Conservation (phyloP, 2,329 filamentous ascomycete genomes). For the Aspergillus niger region DNA sequence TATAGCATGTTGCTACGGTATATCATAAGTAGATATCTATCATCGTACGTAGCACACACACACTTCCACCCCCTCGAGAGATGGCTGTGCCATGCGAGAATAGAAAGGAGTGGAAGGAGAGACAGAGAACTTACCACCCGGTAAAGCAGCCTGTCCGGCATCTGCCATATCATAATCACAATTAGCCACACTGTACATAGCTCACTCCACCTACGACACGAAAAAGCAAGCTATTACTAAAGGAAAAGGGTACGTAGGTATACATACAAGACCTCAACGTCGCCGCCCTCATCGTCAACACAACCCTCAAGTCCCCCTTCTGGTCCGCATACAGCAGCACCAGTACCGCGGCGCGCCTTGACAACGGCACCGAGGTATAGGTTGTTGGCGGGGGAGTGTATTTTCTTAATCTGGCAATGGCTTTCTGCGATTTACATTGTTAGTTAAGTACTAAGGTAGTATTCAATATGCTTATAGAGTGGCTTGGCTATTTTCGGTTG, state of each 20-base stretch:
- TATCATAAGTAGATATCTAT: too few species aligned
- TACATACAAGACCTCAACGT: slow-evolving; percentile 59
- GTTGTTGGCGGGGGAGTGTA: slow-evolving; percentile 60
- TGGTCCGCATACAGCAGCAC: slow-evolving; percentile 85
- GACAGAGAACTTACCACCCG: slow-evolving; percentile 67
- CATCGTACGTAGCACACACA: not conserved
- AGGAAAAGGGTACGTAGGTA: not conserved
- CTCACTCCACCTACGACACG: not conserved
- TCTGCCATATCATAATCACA: slow-evolving; percentile 32
- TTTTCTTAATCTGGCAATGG: slow-evolving; percentile 57
- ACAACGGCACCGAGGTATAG: slow-evolving; percentile 59
- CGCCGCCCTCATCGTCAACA: slow-evolving; percentile 63
- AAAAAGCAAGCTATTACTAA: not conserved
- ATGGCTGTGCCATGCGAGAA: too few species aligned
- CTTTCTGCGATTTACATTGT: slow-evolving; percentile 40
- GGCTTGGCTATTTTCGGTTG: not conserved
- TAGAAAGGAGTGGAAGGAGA: not conserved
- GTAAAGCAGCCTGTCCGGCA: slow-evolving; percentile 85
- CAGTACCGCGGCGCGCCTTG: slow-evolving; percentile 79
- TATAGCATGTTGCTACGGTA: too few species aligned
- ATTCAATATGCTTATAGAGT: not conserved
- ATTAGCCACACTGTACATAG: not conserved
- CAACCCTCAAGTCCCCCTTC: slow-evolving; percentile 71
- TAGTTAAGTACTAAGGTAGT: too few species aligned
- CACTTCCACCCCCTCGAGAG: not conserved